These are phyloP conservation scores for Podospora australis DNA, from an alignment of 495 filamentous ascomycete species.

Conservation along the genomic window DNA sequence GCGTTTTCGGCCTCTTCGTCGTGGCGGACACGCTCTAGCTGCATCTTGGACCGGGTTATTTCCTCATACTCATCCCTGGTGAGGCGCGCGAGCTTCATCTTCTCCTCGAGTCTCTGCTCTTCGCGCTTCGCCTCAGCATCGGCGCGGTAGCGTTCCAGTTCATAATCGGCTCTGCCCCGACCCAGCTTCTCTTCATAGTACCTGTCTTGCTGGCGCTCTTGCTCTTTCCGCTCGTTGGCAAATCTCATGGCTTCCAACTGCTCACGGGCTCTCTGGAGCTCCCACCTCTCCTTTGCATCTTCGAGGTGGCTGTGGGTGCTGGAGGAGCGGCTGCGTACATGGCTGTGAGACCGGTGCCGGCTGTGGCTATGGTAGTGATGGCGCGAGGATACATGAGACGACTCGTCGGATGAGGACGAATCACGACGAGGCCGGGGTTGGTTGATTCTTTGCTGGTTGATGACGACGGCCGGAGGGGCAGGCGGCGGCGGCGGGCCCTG, in stretches of 20 bases:
- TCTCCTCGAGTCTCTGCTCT: background rate
- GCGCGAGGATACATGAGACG: constrained; percentile 9
- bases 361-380: constrained; percentile 13
- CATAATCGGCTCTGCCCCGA: background rate
- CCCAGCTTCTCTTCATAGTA: constrained; percentile 28
- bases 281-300: constrained; percentile 18
- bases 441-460: constrained; percentile 10
- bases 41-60: constrained; percentile 5
- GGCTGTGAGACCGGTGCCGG: constrained; percentile 19
- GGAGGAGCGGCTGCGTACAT: constrained; percentile 20
- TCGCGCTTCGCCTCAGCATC: background rate
- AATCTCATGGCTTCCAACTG: constrained; percentile 18
- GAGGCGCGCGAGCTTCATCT: constrained; percentile 15
- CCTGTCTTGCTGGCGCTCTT: constrained; percentile 12
- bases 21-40: constrained; percentile 23
- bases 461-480: constrained; percentile 16
- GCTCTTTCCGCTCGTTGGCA: constrained; percentile 14
- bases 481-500: background rate
- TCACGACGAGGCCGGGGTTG: constrained; percentile 9
- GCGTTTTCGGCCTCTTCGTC: constrained; percentile 38
- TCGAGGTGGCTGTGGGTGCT: constrained; percentile 24
- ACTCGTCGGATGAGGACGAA: constrained; percentile 30
- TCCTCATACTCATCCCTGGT: background rate
- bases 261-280: constrained; percentile 16
- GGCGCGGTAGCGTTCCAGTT: constrained; percentile 3